phyloP scores from a whole-genome alignment of 306 rosid species.

The Canavalia gladiata region DNA sequence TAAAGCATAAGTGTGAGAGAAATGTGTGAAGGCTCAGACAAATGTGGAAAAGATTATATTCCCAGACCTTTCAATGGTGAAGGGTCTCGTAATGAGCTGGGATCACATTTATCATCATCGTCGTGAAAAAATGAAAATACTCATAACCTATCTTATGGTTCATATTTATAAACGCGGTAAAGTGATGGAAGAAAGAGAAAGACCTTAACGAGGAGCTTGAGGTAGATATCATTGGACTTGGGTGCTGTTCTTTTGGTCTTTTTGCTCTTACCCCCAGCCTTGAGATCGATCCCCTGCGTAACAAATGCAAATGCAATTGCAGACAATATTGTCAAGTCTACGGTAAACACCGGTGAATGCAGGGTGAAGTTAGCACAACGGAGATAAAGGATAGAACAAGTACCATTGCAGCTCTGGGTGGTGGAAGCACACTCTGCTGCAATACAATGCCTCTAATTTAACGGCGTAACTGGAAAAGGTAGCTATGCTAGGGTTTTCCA shows the following conservation, averaged over 20 bases:
- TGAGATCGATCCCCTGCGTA: slow-evolving; percentile 59
- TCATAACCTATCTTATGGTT: neutral
- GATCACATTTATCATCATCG: slow-evolving; percentile 62
- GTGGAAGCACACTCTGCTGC: neutral
- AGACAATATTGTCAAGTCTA: neutral
- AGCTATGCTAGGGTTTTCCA: slow-evolving; percentile 50
- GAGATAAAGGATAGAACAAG: no score
- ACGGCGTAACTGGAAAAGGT: neutral
- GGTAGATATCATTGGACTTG: slow-evolving; percentile 87
- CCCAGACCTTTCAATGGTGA: slow-evolving; percentile 48
- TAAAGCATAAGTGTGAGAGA: neutral
- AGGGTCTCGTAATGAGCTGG: slow-evolving; percentile 66
- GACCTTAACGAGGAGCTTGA: slow-evolving; percentile 59
- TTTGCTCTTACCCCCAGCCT: slow-evolving; percentile 92
- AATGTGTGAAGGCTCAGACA: slow-evolving; percentile 49
- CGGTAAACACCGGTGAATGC: neutral
- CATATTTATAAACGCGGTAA: neutral
- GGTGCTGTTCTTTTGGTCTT: slow-evolving; percentile 81
- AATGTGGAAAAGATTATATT: slow-evolving; percentile 52
- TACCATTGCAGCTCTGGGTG: slow-evolving; percentile 46
- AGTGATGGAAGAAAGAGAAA: neutral
- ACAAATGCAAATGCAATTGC: slow-evolving; percentile 17
- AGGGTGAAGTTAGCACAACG: neutral
- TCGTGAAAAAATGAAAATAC: neutral
- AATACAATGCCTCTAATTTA: neutral